Base-by-base conservation (phyloP, 2,329 filamentous ascomycete species). In the Exophiala sp. region DNA sequence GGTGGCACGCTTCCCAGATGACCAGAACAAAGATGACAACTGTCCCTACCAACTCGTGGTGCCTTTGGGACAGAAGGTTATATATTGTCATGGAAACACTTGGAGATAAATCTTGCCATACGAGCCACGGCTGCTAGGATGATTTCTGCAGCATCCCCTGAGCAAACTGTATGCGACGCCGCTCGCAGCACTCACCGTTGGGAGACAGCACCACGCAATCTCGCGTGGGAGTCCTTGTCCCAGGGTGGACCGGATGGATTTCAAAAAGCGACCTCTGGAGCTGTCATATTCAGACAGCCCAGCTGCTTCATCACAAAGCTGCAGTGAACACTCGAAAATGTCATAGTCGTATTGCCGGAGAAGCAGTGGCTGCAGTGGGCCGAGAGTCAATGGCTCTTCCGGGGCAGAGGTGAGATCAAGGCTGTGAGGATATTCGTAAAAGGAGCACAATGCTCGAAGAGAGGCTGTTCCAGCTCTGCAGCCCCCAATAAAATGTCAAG, bases 141-240 rank as follows among this genome's bases (percentile, higher is more conserved):
- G 27, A 9, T 43, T 22, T n/a, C 27, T 48, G 46, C 46, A 38
- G 39, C 39, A 43, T 42, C 19, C 35, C 39, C 23, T 43, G 11
- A 43, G 40, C 21, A 39, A 23, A 43, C 13, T 32, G 19, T 5
- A n/a, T 16, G 13, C 34, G 48, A 9, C 14, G 19, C 29, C 14
- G 30, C n/a, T 42, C 8, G 21, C 41, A 14, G 30, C 21, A 43
- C 38, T 7, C 9, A 29, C n/a, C 18, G 18, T 11, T 14, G 4
- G 16, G 32, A 37, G 38, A 27, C 13, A n/a, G 39, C 43, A 22
- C 14, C 21, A 18, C 30, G 38, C 35, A 50, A 53, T 53, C 29
- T 57, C 48, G 48, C 48, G 44, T 48, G 48, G 45, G 49, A 50
- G 54, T 30, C 37, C 27, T 37, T 44, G 41, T 44, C 51, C 54